These are phyloP conservation scores for Euphorbia corollata DNA, from an alignment of 441 rosid species.

Conservation along the genomic window DNA sequence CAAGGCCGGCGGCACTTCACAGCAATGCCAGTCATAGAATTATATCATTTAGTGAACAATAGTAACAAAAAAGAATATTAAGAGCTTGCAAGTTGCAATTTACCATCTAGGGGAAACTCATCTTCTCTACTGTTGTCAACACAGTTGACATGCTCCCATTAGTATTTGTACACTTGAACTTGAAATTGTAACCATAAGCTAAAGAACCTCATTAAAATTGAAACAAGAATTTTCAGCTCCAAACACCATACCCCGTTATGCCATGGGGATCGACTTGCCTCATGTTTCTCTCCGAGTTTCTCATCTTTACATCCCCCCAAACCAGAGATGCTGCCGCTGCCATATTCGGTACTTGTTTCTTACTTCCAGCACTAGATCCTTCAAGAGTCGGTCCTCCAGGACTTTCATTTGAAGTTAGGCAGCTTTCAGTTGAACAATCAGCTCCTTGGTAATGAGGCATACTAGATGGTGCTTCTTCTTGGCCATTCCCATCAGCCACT, in stretches of 20 bases:
- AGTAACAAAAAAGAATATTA: not conserved
- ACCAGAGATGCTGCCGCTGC: slow-evolving; percentile 31
- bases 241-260: slow-evolving; percentile 33
- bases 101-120: slow-evolving; percentile 1
- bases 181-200: not conserved
- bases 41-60: not conserved
- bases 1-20: not conserved
- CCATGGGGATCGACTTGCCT: slow-evolving; percentile 31
- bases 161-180: slow-evolving; percentile 29
- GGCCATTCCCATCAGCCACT: slow-evolving; percentile 24
- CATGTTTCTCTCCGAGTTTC: slow-evolving; percentile 22
- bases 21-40: not conserved
- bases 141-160: slow-evolving; percentile 4
- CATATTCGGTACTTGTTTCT: slow-evolving; percentile 33
- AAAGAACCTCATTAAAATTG: slow-evolving; percentile 15
- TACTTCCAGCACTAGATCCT: slow-evolving; percentile 39
- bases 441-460: slow-evolving; percentile 41
- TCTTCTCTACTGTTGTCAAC: slow-evolving; percentile 8
- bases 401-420: slow-evolving; percentile 57
- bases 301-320: slow-evolving; percentile 37
- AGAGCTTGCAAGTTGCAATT: not conserved
- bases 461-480: slow-evolving; percentile 28
- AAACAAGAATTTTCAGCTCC: slow-evolving; percentile 17
- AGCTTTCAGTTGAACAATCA: slow-evolving; percentile 64
- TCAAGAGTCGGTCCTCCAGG: slow-evolving; percentile 38